Evolutionary conservation across 129 eudicot genomes (phyloP).

Genomic region (Chrysanthemum seticuspe): DNA sequence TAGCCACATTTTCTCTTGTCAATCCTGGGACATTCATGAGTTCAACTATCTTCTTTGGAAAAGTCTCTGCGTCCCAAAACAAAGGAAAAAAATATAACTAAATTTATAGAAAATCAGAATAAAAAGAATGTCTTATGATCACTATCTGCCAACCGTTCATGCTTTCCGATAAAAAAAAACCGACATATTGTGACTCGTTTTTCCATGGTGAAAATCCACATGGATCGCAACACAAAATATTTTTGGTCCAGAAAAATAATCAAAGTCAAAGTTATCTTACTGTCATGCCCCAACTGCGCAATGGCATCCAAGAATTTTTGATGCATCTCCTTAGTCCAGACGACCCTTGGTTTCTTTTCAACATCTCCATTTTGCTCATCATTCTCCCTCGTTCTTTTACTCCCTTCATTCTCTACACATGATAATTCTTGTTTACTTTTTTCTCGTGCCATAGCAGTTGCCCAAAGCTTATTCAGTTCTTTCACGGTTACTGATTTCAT

Average conservation of each 20-base stretch:
- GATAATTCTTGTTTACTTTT: conserved; percentile 21
- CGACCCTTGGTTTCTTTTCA: conserved; percentile 39
- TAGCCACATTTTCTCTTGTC: conserved; percentile 45
- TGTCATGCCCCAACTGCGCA: conserved; percentile 36
- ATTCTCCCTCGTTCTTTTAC: conserved; percentile 12
- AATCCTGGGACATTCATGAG: conserved; percentile 43
- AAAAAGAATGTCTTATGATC: conserved; percentile 1
- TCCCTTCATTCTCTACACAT: conserved; percentile 15
- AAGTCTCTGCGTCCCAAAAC: conserved; percentile 27
- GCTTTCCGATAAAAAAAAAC: not conserved
- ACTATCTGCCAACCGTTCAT: not conserved
- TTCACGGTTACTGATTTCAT: conserved; percentile 32
- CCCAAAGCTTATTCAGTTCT: conserved; percentile 41
- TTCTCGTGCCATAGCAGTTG: conserved; percentile 35
- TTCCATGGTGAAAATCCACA: not conserved
- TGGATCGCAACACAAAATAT: conserved; percentile 7
- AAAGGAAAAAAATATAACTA: conserved; percentile 16
- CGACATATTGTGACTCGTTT: not conserved
- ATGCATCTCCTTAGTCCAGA: conserved; percentile 45
- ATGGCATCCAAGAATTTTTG: conserved; percentile 41
- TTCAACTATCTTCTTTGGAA: conserved; percentile 47
- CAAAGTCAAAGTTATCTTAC: conserved; percentile 34
- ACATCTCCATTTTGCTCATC: conserved; percentile 28
- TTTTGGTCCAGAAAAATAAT: not conserved
- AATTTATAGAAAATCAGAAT: not conserved